Evolutionary conservation across 495 filamentous ascomycete genomes (phyloP).

Genomic region (Podospora bellae-mahoneyi): DNA sequence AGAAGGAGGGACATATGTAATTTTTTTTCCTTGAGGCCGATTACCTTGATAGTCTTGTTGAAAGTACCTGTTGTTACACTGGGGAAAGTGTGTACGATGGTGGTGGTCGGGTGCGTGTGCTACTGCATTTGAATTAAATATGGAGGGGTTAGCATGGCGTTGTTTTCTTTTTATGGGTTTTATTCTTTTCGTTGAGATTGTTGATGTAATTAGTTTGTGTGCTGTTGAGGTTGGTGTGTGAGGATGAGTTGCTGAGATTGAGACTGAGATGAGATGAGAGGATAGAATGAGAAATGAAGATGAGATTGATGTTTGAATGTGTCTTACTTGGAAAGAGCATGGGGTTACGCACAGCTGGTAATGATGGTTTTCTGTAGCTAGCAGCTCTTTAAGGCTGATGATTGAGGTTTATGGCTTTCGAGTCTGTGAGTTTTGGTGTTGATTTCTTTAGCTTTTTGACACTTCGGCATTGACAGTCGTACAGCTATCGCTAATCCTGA

Average conservation of each 20-base stretch:
- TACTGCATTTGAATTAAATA: neutral
- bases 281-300: neutral
- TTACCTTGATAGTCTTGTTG: too few relatives aligned
- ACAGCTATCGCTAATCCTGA: too few relatives aligned
- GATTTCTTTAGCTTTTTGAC: too few relatives aligned
- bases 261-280: neutral
- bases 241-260: neutral
- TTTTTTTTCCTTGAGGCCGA: neutral
- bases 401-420: too few relatives aligned
- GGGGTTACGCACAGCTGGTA: too few relatives aligned
- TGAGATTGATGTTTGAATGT: neutral
- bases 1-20: conserved; percentile 43
- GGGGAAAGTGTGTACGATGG: neutral
- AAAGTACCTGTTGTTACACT: neutral
- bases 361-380: too few relatives aligned
- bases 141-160: neutral
- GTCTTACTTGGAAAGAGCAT: neutral
- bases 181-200: neutral
- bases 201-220: neutral
- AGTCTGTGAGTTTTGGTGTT: too few relatives aligned
- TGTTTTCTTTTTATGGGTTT: neutral
- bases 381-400: too few relatives aligned
- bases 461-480: too few relatives aligned
- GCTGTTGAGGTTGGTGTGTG: neutral
- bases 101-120: neutral